These are phyloP conservation scores for Chlorella ohadii DNA, from an alignment of 139 green algal genomes.

Conservation along the genomic window DNA sequence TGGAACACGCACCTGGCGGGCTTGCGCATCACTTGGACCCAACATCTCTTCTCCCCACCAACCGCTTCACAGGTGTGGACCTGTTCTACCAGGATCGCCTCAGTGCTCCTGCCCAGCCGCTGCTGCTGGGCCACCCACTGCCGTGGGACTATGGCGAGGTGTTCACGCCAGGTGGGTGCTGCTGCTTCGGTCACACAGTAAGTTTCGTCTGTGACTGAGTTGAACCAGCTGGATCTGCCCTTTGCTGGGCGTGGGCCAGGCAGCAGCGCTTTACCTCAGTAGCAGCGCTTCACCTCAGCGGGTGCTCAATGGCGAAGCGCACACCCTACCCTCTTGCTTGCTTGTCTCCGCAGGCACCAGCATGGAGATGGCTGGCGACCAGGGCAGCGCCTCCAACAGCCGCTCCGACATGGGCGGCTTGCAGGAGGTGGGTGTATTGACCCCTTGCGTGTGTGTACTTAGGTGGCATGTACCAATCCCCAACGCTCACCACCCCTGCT, in stretches of 20 bases:
- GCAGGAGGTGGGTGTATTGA: background rate
- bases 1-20: no score
- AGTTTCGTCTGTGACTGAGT: no score
- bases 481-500: no score
- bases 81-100: conserved; percentile 73
- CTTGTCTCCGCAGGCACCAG: conserved; percentile 30
- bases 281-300: no score
- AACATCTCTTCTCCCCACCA: background rate
- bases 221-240: no score
- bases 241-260: no score
- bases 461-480: no score
- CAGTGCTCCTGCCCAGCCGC: conserved; percentile 32
- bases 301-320: no score
- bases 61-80: conserved; percentile 53
- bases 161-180: conserved; percentile 47
- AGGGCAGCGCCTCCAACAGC: background rate
- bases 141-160: conserved; percentile 56
- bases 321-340: no score
- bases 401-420: background rate
- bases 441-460: no score
- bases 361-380: conserved; percentile 25
- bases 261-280: no score
- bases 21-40: no score
- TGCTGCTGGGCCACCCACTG: conserved; percentile 44
- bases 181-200: background rate